Conservation (phyloP, 2,329 filamentous ascomycete genomes). For the Aspergillus fumigatus region DNA sequence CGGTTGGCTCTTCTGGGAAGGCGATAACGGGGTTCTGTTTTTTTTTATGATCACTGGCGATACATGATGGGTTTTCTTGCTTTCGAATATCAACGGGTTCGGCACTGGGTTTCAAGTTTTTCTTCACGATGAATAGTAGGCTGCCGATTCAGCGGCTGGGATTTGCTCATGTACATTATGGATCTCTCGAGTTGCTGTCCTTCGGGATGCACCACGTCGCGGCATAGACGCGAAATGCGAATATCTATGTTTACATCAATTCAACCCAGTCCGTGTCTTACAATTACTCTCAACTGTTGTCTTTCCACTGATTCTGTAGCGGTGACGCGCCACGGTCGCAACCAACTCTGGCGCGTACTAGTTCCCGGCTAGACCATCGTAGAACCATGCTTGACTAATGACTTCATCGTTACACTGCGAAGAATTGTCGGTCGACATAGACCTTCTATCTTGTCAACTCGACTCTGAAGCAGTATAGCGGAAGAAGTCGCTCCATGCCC, state of each 20-base stretch:
- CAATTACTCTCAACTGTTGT: not conserved
- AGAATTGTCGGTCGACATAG: not conserved
- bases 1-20: conserved; percentile 34
- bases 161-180: conserved; percentile 34
- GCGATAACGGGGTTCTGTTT: conserved; percentile 37
- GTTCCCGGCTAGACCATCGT: not conserved
- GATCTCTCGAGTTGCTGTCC: conserved; percentile 24
- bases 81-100: conserved; percentile 39
- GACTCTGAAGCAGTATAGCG: not conserved
- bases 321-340: conserved; percentile 1
- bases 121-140: conserved; percentile 28
- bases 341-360: not conserved
- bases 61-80: conserved; percentile 40
- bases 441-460: not conserved
- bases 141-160: conserved; percentile 23
- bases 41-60: conserved; percentile 40
- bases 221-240: conserved; percentile 33
- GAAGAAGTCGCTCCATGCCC: not conserved
- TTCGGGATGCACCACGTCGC: conserved; percentile 29
- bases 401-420: not conserved
- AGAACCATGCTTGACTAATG: not conserved
- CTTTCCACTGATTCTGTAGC: not conserved
- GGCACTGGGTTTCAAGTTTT: conserved; percentile 35
- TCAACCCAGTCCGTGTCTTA: conserved; percentile 12
- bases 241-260: conserved; percentile 20